Evolutionary conservation across 768 basidiomycete species (phyloP), one percentile per base, ranked within the genome.

Genomic region (Saitozyma podzolica): DNA sequence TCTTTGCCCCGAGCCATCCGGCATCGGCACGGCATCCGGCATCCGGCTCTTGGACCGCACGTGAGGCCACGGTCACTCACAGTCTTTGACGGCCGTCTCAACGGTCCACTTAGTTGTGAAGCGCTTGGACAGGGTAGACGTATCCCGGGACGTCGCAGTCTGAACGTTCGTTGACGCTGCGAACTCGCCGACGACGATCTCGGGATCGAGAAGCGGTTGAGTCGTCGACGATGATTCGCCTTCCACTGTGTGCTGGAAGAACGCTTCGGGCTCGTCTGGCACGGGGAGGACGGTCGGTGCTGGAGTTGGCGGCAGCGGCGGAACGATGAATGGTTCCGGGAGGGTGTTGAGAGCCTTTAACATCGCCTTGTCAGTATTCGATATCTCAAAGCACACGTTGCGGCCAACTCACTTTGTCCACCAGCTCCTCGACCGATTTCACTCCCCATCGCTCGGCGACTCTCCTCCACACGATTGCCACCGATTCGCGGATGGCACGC

Each of bases 371-470:
- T 47, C 45, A 47, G 11, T 13, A 47, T 13, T 11, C 11, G 45
- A 13, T 47, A 17, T 13, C 13, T 47, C n/a, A 17, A 11, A 37
- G 40, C 39, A 48, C 16, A 49, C 40, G 40, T 29, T 5, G 47
- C 3, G 52, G 20, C 3, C 16, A n/a, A 68, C 72, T 56, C 53
- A 74, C 75, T 65, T 67, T 69, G 4, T 64, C 53, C 11, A 74
- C 63, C 14, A 72, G 14, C 9, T 68, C 61, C 13, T 82, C 78
- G 8, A 93, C 78, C 45, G 85, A 84, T 20, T 77, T 62, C 56
- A 85, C 84, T 52, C 85, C 85, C 90, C 91, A 93, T 11, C 87
- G 83, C 58, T 80, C 84, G 14, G 87, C 92, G 40, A 95, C 83
- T 7, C 81, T 80, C 40, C 84, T 80, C 89, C 90, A 94, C 10